Conservation (phyloP, 805 yeast species). For the Myxozyma neglecta region DNA sequence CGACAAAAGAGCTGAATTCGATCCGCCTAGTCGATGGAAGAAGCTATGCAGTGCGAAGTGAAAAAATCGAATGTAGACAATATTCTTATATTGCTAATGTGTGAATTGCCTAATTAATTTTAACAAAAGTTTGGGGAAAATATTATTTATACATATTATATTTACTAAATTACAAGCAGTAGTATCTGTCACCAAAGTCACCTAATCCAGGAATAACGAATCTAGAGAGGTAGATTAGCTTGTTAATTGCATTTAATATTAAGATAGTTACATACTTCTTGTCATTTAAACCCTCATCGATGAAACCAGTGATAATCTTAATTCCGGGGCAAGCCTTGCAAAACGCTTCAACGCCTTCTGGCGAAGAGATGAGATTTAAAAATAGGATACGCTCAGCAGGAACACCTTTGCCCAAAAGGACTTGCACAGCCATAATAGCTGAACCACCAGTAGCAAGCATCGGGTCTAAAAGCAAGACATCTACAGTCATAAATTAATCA, state of each 20-base stretch:
- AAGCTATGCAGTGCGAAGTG: constrained; percentile 22
- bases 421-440: constrained; percentile 96
- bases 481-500: background rate
- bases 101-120: too few relatives aligned
- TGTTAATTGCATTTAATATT: too few relatives aligned
- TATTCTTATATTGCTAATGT: background rate
- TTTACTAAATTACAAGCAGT: constrained; percentile 61
- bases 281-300: constrained; percentile 84
- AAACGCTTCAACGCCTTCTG: constrained; percentile 86
- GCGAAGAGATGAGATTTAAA: constrained; percentile 87
- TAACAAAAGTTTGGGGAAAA: background rate
- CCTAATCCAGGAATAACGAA: constrained; percentile 91
- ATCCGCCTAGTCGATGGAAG: constrained; percentile 35
- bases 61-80: background rate
- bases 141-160: background rate
- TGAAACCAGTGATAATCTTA: constrained; percentile 88
- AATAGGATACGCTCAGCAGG: constrained; percentile 83
- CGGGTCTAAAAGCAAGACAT: constrained; percentile 90
- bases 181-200: constrained; percentile 97
- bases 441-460: constrained; percentile 99
- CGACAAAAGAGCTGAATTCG: constrained; percentile 22
- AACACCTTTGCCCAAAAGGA: constrained; percentile 81
- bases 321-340: constrained; percentile 77
- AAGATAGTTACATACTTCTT: constrained; percentile 49
- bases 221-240: constrained; percentile 2